A percentile compares a stretch with the other conserved stretches of the same genome.
phyloP scores from a whole-genome alignment of 176 grass and related monocot species.

The Cocos nucifera region DNA sequence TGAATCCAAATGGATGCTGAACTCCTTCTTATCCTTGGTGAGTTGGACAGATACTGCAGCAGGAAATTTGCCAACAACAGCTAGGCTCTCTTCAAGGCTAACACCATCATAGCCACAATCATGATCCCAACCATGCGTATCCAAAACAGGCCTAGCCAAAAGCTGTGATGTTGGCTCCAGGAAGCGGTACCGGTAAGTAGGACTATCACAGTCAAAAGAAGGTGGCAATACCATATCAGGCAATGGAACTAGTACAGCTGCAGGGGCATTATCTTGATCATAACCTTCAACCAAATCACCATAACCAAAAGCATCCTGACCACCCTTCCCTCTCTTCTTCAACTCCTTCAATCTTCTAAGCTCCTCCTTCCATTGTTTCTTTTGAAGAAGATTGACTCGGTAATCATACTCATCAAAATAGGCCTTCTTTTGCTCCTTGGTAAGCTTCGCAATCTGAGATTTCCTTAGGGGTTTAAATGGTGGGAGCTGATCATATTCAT shows the following conservation, averaged over 20 bases:
- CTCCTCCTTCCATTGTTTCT: constrained; percentile 99
- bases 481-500: constrained; percentile 93
- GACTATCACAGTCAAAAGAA: constrained; percentile 80
- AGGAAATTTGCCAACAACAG: constrained; percentile 55
- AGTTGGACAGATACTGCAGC: constrained; percentile 57
- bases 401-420: constrained; percentile 99
- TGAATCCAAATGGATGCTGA: constrained; percentile 87
- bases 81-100: constrained; percentile 70
- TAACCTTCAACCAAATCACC: constrained; percentile 37
- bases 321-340: constrained; percentile 64
- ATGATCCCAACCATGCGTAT: constrained; percentile 89
- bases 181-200: constrained; percentile 83
- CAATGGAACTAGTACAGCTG: constrained; percentile 64
- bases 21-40: constrained; percentile 98
- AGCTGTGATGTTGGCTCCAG: constrained; percentile 60
- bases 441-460: constrained; percentile 70
- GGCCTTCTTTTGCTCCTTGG: constrained; percentile 71
- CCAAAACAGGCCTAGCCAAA: constrained; percentile 72
- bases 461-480: constrained; percentile 89
- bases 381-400: constrained; percentile 88
- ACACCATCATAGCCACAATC: constrained; percentile 93
- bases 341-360: constrained; percentile 80
- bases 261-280: constrained; percentile 75
- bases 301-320: constrained; percentile 45
- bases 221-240: constrained; percentile 86